These are phyloP conservation scores for Coffea humblotiana DNA, from an alignment of 305 asterid species.

Conservation along the genomic window DNA sequence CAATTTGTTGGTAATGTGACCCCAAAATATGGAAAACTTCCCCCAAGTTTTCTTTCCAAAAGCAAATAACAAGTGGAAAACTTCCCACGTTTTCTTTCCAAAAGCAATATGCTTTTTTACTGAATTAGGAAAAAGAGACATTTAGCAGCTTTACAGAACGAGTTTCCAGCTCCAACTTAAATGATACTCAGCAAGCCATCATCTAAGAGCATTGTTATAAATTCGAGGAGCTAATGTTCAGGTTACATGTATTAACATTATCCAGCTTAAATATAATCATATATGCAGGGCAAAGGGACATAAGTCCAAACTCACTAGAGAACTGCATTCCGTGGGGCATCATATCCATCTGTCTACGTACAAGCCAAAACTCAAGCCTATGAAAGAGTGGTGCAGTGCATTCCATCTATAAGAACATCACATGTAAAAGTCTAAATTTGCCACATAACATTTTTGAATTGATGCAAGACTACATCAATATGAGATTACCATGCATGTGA, in stretches of 20 bases:
- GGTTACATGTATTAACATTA: neutral
- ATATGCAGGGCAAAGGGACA: neutral
- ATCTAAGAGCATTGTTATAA: neutral
- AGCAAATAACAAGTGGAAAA: neutral
- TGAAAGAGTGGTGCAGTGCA: neutral
- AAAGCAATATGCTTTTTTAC: neutral
- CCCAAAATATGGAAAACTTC: neutral
- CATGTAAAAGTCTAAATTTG: neutral
- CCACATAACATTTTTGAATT: neutral
- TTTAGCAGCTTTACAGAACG: neutral
- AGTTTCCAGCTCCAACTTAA: neutral
- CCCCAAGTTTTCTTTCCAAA: too few species aligned
- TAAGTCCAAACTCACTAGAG: neutral
- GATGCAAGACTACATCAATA: neutral
- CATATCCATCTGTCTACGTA: neutral
- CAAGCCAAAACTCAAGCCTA: neutral
- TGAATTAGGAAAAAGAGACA: neutral
- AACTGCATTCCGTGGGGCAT: neutral
- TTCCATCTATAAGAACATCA: too few species aligned
- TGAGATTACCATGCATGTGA: neutral
- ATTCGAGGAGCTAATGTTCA: neutral
- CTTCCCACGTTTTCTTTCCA: neutral
- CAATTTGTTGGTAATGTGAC: too few species aligned
- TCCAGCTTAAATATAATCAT: too few species aligned
- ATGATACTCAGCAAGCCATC: neutral